Evolutionary conservation across 179 eudicot species (phyloP), one percentile per base, ranked within the genome.

Genomic region (Corrigiola litoralis): DNA sequence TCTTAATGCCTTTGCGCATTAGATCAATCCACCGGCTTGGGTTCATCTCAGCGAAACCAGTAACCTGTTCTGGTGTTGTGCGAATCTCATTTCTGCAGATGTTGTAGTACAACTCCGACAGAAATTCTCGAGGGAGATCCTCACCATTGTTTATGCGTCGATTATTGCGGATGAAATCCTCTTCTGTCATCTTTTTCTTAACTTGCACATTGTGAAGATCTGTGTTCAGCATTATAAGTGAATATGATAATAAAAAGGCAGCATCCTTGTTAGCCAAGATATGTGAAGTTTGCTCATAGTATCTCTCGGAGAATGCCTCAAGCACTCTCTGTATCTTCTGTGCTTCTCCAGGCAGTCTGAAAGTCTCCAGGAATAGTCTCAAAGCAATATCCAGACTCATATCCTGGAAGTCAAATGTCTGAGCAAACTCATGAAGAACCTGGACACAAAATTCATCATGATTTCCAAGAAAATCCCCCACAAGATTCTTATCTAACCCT

Each of bases 151-250:
- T 83, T 34, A 88, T 85, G 65, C 66, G 79, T 32, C 91, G 78
- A 58, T 83, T 85, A 72, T 88, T 88, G 28, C 91, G 81, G 53
- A 88, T 85, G 46, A 88, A 88, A 69, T 88, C 95, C 68, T 88
- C 91, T 74, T 85, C 91, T 23, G 81, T 83, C 95, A 85, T 88
- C 77, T 85, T 88, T 66, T 82, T 88, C 81, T 85, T 88, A 37
- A 88, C 95, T 79, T 88, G 95, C 58, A 72, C 80, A 73, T 88
- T 88, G 67, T 88, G 95, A 31, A 83, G 91, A 69, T 88, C 95
- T 2, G 95, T 88, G 68, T 88, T 88, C 14, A 88, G 87, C 85
- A 88, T 58, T 69, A 88, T 88, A 32, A 88, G 40, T 23, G 95
- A 85, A 82, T 88, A 88, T 44, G 91, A 77, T 7, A 88, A 63